These are phyloP conservation scores for Sherardia arvensis DNA, from an alignment of 257 asterid genomes.

Conservation along the genomic window DNA sequence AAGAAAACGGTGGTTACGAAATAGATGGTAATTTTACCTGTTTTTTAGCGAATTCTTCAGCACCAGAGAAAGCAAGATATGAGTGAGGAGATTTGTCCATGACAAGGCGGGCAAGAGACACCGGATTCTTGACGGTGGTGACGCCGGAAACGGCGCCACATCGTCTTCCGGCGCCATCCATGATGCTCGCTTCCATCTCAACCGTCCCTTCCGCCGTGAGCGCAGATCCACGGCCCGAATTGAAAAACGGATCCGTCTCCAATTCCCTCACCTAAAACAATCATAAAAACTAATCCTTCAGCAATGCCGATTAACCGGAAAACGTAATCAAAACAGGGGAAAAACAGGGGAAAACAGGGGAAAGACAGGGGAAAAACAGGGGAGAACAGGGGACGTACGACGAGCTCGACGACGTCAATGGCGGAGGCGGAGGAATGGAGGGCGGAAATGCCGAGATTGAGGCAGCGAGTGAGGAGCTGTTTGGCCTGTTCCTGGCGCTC, in stretches of 20 bases:
- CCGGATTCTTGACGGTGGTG: slow-evolving; percentile 76
- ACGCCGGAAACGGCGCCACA: slow-evolving; percentile 98
- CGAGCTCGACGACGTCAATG: slow-evolving; percentile 87
- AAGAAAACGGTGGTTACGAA: not conserved
- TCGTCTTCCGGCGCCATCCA: slow-evolving; percentile 83
- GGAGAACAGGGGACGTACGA: slow-evolving; percentile 32
- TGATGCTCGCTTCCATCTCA: slow-evolving; percentile 99
- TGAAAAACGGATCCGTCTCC: slow-evolving; percentile 82
- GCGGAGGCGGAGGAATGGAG: slow-evolving; percentile 69
- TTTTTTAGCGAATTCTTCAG: slow-evolving; percentile 80
- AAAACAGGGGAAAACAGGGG: not conserved
- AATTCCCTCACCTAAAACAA: slow-evolving; percentile 64
- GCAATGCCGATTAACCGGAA: not conserved
- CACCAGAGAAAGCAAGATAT: slow-evolving; percentile 81
- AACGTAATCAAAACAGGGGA: not conserved
- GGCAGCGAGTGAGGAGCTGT: slow-evolving; percentile 78
- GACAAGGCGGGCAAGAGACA: slow-evolving; percentile 93
- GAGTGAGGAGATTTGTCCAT: slow-evolving; percentile 98
- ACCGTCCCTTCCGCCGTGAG: slow-evolving; percentile 82
- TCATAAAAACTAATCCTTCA: not conserved
- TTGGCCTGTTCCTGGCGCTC: slow-evolving; percentile 84
- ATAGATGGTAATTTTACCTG: slow-evolving; percentile 52
- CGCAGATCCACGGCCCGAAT: slow-evolving; percentile 99
- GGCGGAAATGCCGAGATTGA: slow-evolving; percentile 69
- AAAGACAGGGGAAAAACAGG: no score